Base-by-base conservation (phyloP, 805 yeast genomes). In the Maudiozyma serrabonitensis region DNA sequence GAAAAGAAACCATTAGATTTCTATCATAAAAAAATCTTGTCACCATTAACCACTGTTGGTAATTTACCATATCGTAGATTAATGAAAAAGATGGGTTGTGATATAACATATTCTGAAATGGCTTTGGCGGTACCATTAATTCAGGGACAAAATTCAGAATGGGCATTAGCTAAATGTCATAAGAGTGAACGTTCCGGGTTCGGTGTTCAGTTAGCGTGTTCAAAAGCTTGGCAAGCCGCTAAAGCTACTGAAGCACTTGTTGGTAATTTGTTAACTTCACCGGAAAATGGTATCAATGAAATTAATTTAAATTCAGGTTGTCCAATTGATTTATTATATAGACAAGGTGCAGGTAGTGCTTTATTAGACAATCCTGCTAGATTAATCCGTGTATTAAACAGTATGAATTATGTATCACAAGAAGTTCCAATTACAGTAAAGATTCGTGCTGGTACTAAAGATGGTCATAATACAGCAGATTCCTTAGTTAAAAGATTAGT, bases 1-100 rank as follows among this genome's bases (percentile, higher is more conserved):
- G 98, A 93, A 66, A 93, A 93, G 78, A 86, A 84, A 65, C 75
- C 69, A 50, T 62, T 93, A 45, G 72, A 89, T 61, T 75, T 86
- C 47, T 70, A 72, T 35, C 72, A 79, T 43, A 91, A 91, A 55
- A 89, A 89, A 67, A 88, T 93, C 52, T 82, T 93, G 7, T 87
- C 97, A 2, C 99, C 99, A 1, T 75, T 93, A 54, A 95, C 99
- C 34, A 93, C 99, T 0, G 99, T 93, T 6, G 99, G 99, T 21
- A 93, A 93, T 67, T 74, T 93, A 59, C 99, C 99, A 15, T 93
- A 80, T 69, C 83, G 99, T 67, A 77, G 98, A 58, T 74, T 93
- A 52, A 90, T 93, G 96, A 84, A 82, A 60, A 75, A 83, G 1
- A 67, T 88, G 34, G 97, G 97, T 16, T 95, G 95, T 12, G 97